Conservation (phyloP, 2,329 filamentous ascomycete species). For the Rhinocladiella mackenziei region DNA sequence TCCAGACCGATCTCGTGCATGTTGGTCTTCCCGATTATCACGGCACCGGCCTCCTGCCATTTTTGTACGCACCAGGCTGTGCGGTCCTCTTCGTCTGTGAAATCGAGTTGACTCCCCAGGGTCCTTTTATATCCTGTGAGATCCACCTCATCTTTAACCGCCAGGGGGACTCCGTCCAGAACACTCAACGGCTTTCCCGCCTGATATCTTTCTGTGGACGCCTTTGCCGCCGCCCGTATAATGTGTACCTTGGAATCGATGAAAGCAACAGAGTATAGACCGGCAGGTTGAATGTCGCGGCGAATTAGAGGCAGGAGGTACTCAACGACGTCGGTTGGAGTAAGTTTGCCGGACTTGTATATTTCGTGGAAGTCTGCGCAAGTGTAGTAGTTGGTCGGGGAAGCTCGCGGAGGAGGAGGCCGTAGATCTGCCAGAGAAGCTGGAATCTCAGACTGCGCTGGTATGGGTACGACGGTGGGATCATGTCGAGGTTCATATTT, state of each 20-base stretch:
- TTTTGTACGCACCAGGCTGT: conserved; percentile 69
- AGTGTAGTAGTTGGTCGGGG: conserved; percentile 57
- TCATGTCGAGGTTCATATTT: conserved; percentile 53
- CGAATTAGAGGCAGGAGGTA: conserved; percentile 67
- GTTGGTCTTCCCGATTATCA: conserved; percentile 70
- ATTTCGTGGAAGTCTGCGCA: conserved; percentile 72
- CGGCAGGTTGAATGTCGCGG: conserved; percentile 51
- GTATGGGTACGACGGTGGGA: conserved; percentile 53
- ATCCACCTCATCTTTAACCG: conserved; percentile 76
- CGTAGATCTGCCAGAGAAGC: conserved; percentile 27
- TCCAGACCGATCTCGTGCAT: conserved; percentile 81
- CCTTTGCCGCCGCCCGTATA: conserved; percentile 64
- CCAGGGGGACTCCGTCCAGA: conserved; percentile 77
- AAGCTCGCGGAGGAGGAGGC: conserved; percentile 36
- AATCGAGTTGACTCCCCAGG: conserved; percentile 60
- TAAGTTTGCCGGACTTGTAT: conserved; percentile 66
- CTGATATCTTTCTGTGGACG: conserved; percentile 69
- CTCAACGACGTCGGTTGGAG: conserved; percentile 68
- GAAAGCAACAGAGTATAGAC: conserved; percentile 68
- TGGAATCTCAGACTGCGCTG: conserved; percentile 16
- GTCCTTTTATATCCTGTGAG: conserved; percentile 67
- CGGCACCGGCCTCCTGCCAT: conserved; percentile 68
- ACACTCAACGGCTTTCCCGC: conserved; percentile 62
- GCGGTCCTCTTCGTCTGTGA: conserved; percentile 43
- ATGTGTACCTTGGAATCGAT: conserved; percentile 62